These are phyloP conservation scores for Phellopilus nigrolimitatus DNA, from an alignment of 1,284 basidiomycete species.

Conservation along the genomic window DNA sequence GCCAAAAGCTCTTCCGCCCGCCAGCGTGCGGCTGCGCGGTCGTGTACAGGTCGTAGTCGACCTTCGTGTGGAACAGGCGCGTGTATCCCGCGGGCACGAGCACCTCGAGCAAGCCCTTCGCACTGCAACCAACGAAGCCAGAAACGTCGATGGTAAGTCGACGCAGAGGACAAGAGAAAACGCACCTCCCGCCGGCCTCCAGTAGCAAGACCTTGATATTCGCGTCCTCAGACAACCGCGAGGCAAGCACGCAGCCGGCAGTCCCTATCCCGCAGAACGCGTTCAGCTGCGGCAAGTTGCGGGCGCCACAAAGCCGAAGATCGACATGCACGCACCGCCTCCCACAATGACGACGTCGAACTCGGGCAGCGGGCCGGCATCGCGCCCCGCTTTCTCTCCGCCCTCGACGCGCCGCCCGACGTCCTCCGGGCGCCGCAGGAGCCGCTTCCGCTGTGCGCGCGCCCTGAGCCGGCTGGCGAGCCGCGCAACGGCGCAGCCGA, in stretches of 20 bases:
- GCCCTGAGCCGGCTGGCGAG: neutral
- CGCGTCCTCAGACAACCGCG: conserved; percentile 35
- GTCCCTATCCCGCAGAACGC: conserved; percentile 23
- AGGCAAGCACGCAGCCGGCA: conserved; percentile 38
- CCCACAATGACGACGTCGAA: conserved; percentile 23
- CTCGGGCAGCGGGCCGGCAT: neutral
- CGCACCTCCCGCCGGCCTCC: conserved; percentile 23
- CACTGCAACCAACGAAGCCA: conserved; percentile 4
- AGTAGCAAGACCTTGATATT: conserved; percentile 25
- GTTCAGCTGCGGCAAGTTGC: neutral
- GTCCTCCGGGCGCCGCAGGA: conserved; percentile 3
- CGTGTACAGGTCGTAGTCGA: conserved; percentile 15
- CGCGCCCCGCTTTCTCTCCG: neutral
- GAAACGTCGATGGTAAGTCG: no score
- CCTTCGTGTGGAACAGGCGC: conserved; percentile 8
- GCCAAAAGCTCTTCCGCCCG: conserved; percentile 17
- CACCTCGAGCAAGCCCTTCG: neutral
- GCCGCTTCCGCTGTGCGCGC: neutral
- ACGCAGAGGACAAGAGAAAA: neutral
- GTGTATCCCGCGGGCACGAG: conserved; percentile 6
- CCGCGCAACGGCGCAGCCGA: neutral
- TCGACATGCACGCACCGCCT: conserved; percentile 12
- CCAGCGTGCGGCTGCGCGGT: conserved; percentile 13
- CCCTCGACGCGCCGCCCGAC: conserved; percentile 1
- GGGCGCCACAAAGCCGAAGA: neutral